Evolutionary conservation across 345 rosid genomes (phyloP).

Genomic region (Acer negundo): DNA sequence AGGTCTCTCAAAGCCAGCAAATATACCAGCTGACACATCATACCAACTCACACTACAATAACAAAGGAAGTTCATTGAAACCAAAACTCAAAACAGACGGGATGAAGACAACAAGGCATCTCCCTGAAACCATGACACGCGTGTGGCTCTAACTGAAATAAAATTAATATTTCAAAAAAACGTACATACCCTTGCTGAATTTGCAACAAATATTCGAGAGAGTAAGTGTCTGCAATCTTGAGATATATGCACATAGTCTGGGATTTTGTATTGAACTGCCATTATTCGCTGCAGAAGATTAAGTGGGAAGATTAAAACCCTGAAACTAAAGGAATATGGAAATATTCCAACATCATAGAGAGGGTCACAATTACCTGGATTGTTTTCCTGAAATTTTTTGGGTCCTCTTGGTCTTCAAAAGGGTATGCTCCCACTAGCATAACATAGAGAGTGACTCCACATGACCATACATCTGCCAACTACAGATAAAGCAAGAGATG

Average conservation of each 20-base stretch:
- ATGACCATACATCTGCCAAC: constrained; percentile 98
- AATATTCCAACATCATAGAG: background rate
- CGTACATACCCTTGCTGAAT: constrained; percentile 57
- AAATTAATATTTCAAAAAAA: background rate
- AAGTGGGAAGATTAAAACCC: background rate
- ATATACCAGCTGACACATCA: no score
- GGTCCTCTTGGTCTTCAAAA: constrained; percentile 87
- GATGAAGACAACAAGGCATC: background rate
- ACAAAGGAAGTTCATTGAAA: background rate
- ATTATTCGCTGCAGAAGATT: constrained; percentile 65
- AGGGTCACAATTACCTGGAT: constrained; percentile 60
- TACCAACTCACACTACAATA: no score
- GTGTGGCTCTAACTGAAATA: background rate
- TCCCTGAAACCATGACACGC: background rate
- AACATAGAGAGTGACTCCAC: constrained; percentile 93
- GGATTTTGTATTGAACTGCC: constrained; percentile 90
- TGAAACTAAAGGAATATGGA: background rate
- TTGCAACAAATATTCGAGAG: constrained; percentile 82
- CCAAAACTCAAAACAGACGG: background rate
- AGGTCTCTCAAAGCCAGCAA: background rate
- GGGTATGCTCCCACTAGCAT: constrained; percentile 97
- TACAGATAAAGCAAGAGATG: constrained; percentile 23
- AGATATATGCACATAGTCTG: constrained; percentile 82
- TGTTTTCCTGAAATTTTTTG: constrained; percentile 86
- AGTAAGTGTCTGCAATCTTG: constrained; percentile 80